Base-by-base conservation (phyloP, 1,284 basidiomycete genomes). In the Cystobasidiaceae sp. region DNA sequence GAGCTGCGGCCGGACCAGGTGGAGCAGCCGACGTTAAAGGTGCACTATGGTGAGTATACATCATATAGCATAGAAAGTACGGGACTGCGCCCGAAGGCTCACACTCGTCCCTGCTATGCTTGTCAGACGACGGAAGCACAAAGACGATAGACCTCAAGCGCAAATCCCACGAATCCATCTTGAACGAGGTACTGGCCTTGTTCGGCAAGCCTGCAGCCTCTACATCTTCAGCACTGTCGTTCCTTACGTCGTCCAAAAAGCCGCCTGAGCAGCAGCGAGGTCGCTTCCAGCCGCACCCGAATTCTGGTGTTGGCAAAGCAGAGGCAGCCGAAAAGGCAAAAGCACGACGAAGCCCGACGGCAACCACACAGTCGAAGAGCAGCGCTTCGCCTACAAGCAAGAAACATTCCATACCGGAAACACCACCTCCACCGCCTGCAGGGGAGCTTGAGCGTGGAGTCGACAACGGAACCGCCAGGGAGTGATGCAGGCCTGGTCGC, bases 401-500 rank as follows among this genome's bases (percentile, higher is more conserved):
- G 28, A 8, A 50, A 21, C n/a, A 4, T 15, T 15, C 30, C 30
- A 41, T 39, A 25, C 13, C 25, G 34, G 9, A 28, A 55, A 13
- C 52, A 15, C 21, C 25, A 33, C 19, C 3, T 11, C 30, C 60
- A 48, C 39, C 51, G 27, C 27, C 61, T 5, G 9, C 5, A 21
- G 51, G 52, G 33, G 51, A 55, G 27, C 27, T 56, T 17, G 61
- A 64, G 37, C 3, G 27, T 2, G 61, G 61, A 9, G 61, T 48
- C 6, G 61, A 64, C 52, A 30, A 44, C 5, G 61, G 61, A 5
- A 64, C 61, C 13, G 61, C 61, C 17, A 54, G 60, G 44, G 28
- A 55, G 44, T 56, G 28, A 4, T 19, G 6, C 15, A 21, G 27
- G 8, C 21, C 11, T 51, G 13, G 13, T 51, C 2, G 2, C 17